Evolutionary conservation across 495 filamentous ascomycete species (phyloP), one percentile per base, ranked within the genome.

Genomic region (Penicillium mononematosum): DNA sequence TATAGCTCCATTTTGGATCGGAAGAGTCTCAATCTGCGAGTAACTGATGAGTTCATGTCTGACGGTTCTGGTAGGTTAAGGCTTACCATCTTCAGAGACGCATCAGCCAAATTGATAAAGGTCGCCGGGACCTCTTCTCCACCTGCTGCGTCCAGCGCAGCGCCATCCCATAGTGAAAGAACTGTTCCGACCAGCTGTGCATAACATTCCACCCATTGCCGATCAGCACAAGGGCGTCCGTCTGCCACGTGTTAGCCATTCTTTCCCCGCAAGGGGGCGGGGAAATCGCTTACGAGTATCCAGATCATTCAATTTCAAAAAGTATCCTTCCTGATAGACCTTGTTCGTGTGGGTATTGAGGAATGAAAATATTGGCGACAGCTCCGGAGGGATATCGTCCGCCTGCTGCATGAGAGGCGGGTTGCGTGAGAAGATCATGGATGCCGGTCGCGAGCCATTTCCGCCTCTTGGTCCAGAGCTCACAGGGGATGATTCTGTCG

Each of bases 81-180:
- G 56, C 75, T 49, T 78, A 96, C 94, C 93, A 96, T 96, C 67
- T 93, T 96, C 65, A 99, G 89, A 1, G 93, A 96, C 12, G 92
- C 92, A 81, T 99, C 94, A 3, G 94, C 92, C 59, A 99, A 78
- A 71, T 99, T 99, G 66, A 99, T 88, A 70, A 96, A 99, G 46
- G 90, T 97, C 20, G 94, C 92, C 19, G 95, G 78, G 36, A 97
- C 90, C 62, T 96, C 91, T 34, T 85, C 85, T 56, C 93, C 84
- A 17, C 85, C 90, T 14, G 91, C 91, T 42, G 86, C 86, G 80
- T 98, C 94, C 67, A 99, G 79, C 71, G 92, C 91, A 58, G 88
- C 85, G 19, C 93, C 92, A 75, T 98, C 94, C 94, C 94, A 99
- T 20, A 98, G 78, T 6, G 93, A 97, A 46, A 99, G 78, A 20